These are phyloP conservation scores for Sugiyamaella novakii DNA, from an alignment of 1,139 yeast genomes.

Conservation along the genomic window DNA sequence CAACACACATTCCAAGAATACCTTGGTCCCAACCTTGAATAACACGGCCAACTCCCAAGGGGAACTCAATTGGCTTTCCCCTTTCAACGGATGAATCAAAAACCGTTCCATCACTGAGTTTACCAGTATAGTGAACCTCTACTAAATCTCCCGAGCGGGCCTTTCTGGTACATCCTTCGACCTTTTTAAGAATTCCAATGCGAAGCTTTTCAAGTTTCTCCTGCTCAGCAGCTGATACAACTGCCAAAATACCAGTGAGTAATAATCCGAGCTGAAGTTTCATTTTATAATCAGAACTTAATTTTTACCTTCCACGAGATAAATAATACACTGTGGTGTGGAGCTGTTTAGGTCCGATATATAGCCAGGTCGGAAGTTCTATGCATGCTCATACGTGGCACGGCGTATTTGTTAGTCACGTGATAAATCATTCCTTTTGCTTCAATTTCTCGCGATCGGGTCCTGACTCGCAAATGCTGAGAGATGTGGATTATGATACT, in stretches of 20 bases:
- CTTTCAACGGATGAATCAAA: conserved; percentile 76
- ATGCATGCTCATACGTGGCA: conserved; percentile 9
- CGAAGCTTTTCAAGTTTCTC: conserved; percentile 7
- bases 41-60: conserved; percentile 74
- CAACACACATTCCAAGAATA: conserved; percentile 75
- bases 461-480: too few species aligned
- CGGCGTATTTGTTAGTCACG: neutral
- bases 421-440: too few species aligned
- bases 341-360: too few species aligned
- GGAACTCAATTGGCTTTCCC: conserved; percentile 66
- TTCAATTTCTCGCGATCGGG: too few species aligned
- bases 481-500: too few species aligned
- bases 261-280: conserved; percentile 15
- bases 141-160: conserved; percentile 66
- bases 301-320: too few species aligned
- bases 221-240: conserved; percentile 12
- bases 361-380: too few species aligned
- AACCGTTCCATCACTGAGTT: conserved; percentile 63
- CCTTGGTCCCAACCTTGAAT: conserved; percentile 92
- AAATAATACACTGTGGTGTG: too few species aligned
- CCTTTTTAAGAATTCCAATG: conserved; percentile 46
- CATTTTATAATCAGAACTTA: too few species aligned
- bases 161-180: conserved; percentile 56
- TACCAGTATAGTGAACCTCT: conserved; percentile 75
- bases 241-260: conserved; percentile 13